Conservation (phyloP, 2,329 filamentous ascomycete species). For the Paraphaeosphaeria sporulosa region DNA sequence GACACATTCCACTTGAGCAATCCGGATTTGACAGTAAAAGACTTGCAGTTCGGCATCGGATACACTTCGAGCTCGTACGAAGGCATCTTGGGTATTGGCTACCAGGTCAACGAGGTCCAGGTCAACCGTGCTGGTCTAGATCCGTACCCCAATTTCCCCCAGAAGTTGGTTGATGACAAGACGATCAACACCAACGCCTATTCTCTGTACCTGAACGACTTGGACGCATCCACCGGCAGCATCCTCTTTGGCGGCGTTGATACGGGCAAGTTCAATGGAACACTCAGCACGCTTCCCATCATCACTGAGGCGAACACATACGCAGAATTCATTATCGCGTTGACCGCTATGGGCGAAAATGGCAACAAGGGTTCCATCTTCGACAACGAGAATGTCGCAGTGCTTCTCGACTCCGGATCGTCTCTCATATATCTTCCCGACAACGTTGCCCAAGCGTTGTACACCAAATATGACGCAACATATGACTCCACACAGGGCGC, state of each 20-base stretch:
- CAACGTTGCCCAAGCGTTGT: slow-evolving; percentile 60
- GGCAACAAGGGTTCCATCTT: slow-evolving; percentile 54
- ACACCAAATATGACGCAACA: slow-evolving; percentile 49
- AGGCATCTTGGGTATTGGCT: slow-evolving; percentile 87
- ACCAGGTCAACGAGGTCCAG: slow-evolving; percentile 78
- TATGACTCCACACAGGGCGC: slow-evolving; percentile 52
- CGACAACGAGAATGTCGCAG: slow-evolving; percentile 55
- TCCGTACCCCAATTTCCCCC: slow-evolving; percentile 68
- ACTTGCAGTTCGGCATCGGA: slow-evolving; percentile 77
- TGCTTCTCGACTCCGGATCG: slow-evolving; percentile 78
- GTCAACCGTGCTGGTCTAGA: slow-evolving; percentile 62
- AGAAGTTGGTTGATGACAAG: slow-evolving; percentile 68
- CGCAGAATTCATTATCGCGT: slow-evolving; percentile 61
- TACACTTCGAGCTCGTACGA: slow-evolving; percentile 67
- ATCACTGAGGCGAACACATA: slow-evolving; percentile 57
- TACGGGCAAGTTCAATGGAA: slow-evolving; percentile 73
- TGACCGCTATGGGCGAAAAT: slow-evolving; percentile 57
- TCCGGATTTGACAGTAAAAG: slow-evolving; percentile 56
- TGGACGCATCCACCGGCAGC: slow-evolving; percentile 69
- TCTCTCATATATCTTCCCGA: slow-evolving; percentile 74
- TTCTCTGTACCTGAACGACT: slow-evolving; percentile 70
- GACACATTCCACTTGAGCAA: slow-evolving; percentile 71
- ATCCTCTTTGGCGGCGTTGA: slow-evolving; percentile 86
- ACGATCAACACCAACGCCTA: slow-evolving; percentile 70
- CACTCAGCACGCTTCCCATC: slow-evolving; percentile 68